Conservation (phyloP, 2,329 filamentous ascomycete species). For the Fusarium piperis region DNA sequence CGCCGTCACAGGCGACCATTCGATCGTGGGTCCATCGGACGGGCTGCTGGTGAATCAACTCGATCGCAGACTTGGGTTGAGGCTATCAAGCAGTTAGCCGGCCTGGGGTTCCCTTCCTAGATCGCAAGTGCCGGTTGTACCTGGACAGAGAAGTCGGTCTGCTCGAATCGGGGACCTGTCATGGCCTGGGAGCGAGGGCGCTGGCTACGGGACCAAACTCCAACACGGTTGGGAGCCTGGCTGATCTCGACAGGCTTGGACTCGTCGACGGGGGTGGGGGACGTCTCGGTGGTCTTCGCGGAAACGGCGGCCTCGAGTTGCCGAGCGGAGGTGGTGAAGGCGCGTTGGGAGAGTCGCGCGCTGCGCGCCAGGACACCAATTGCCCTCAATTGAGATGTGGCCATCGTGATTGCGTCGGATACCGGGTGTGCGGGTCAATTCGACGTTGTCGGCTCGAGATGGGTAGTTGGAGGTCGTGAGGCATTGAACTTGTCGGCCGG, state of each 20-base stretch:
- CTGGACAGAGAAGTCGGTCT: conserved; percentile 93
- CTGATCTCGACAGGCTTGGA: conserved; percentile 59
- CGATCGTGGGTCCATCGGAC: conserved; percentile 90
- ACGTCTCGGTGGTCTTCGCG: conserved; percentile 52
- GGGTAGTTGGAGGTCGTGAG: conserved; percentile 33
- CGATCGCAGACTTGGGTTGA: conserved; percentile 88
- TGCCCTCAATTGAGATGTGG: conserved; percentile 58
- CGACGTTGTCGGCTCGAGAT: conserved; percentile 35
- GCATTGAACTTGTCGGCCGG: conserved; percentile 30
- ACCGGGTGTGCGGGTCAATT: conserved; percentile 42
- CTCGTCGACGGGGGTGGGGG: conserved; percentile 57
- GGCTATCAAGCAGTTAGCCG: conserved; percentile 67
- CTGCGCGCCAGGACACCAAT: conserved; percentile 56
- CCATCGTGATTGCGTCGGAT: conserved; percentile 47
- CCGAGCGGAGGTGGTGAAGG: conserved; percentile 60
- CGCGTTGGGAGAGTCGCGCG: conserved; percentile 55
- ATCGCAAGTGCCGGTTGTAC: conserved; percentile 59
- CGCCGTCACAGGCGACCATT: conserved; percentile 88
- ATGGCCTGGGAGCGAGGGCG: conserved; percentile 83
- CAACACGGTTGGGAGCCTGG: conserved; percentile 88
- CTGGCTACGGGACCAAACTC: conserved; percentile 88
- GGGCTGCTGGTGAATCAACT: conserved; percentile 94
- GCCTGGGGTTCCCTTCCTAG: conserved; percentile 7
- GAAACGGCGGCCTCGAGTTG: conserved; percentile 57
- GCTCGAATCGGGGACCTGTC: conserved; percentile 94